Evolutionary conservation across 495 filamentous ascomycete species (phyloP), one percentile per base, ranked within the genome.

Genomic region (Filosporella fistucella): DNA sequence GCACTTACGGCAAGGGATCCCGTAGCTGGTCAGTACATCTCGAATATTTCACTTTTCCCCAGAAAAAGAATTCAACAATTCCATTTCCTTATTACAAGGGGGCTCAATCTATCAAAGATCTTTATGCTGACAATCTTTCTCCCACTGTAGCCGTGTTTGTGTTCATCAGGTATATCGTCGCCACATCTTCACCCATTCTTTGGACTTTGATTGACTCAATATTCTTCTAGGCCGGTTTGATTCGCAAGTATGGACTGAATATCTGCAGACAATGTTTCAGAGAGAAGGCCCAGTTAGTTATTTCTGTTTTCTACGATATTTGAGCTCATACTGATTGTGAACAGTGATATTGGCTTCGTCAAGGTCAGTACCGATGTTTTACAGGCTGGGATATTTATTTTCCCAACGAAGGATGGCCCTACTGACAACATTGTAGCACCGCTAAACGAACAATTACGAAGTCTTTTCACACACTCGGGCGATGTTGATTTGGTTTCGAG

Each of bases 251-350:
- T 78, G 91, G 91, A 68, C 81, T 98, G 66, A 91, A 96, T 76
- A 91, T 97, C 81, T 96, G 91, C 86, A 87, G 90, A 81, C 91
- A 98, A 76, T 97, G 93, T 85, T 98, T 98, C 82, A 77, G 93
- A 66, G 93, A 98, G 83, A 96, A 97, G 82, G 76, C 82, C 56
- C n/a, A n/a, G n/a, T n/a, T n/a, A n/a, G n/a, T n/a, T n/a, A n/a
- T n/a, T n/a, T n/a, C n/a, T n/a, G n/a, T n/a, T n/a, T n/a, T n/a
- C n/a, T n/a, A n/a, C n/a, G n/a, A n/a, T n/a, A n/a, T n/a, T n/a
- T n/a, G n/a, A n/a, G n/a, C n/a, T n/a, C n/a, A n/a, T n/a, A n/a
- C n/a, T n/a, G n/a, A n/a, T n/a, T n/a, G n/a, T n/a, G n/a, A n/a
- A n/a, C n/a, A 61, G 76, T 66, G 91, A 96, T 70, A 96, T 98